Conservation (phyloP, 805 yeast genomes). For the Kockiozyma suomiensis region DNA sequence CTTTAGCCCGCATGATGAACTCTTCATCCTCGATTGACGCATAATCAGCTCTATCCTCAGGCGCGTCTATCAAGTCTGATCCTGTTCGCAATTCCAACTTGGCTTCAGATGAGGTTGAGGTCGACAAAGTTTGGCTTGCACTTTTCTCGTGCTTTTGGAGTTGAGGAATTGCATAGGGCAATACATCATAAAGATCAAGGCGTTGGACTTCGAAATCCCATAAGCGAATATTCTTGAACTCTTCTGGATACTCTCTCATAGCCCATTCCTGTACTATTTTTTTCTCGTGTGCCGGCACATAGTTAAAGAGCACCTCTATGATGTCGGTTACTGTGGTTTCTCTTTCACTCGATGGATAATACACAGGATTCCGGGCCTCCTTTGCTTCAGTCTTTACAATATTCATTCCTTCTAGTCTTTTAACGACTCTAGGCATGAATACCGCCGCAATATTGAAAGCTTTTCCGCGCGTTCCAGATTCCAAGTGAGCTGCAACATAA, state of each 20-base stretch:
- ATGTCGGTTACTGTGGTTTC: conserved; percentile 45
- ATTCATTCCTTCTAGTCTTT: background rate
- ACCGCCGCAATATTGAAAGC: conserved; percentile 53
- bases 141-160: too few species aligned
- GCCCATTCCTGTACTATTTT: conserved; percentile 38
- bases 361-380: background rate
- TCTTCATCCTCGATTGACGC: background rate
- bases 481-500: conserved; percentile 69
- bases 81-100: background rate
- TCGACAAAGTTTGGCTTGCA: background rate
- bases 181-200: conserved; percentile 5
- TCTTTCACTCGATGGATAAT: conserved; percentile 1
- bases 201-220: conserved; percentile 11
- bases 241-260: conserved; percentile 24
- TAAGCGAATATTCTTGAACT: conserved; percentile 26
- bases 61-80: background rate
- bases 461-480: conserved; percentile 59
- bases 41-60: background rate
- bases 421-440: conserved; percentile 1
- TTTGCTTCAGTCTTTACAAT: background rate
- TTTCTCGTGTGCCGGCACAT: conserved; percentile 20
- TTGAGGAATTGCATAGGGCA: background rate
- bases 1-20: background rate
- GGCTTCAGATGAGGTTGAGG: background rate
- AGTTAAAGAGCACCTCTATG: conserved; percentile 53